Percentiles rank a stretch among this genome's conserved stretches.
Conservation (phyloP, 2,329 filamentous ascomycete genomes). For the Neonectria magnoliae region DNA sequence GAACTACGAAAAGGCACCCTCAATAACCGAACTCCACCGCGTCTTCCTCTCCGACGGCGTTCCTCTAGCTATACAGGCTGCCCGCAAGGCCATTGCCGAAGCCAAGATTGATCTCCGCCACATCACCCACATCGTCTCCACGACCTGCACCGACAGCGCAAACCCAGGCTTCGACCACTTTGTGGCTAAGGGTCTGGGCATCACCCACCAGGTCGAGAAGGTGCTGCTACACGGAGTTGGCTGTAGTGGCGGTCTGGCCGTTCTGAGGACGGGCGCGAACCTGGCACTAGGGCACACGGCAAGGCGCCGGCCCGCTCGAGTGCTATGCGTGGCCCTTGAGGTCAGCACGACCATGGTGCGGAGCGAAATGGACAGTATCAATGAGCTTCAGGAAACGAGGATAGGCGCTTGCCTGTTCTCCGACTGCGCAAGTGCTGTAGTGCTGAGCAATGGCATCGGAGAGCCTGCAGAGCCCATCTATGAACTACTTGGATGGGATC, state of each 20-base stretch:
- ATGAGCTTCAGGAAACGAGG: slow-evolving; percentile 67
- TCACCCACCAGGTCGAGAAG: slow-evolving; percentile 69
- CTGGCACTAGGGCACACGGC: slow-evolving; percentile 71
- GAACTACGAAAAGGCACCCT: slow-evolving; percentile 62
- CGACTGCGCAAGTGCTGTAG: slow-evolving; percentile 73
- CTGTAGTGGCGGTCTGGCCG: slow-evolving; percentile 71
- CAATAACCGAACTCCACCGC: slow-evolving; percentile 64
- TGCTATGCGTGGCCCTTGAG: slow-evolving; percentile 73
- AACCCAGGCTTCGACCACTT: slow-evolving; percentile 76
- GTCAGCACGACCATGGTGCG: slow-evolving; percentile 69
- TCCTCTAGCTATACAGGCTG: slow-evolving; percentile 65
- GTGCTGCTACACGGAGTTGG: slow-evolving; percentile 73
- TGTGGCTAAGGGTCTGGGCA: slow-evolving; percentile 67
- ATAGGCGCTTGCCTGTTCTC: slow-evolving; percentile 76
- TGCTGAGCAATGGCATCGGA: slow-evolving; percentile 72
- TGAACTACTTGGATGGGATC: slow-evolving; percentile 72
- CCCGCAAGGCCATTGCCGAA: slow-evolving; percentile 65
- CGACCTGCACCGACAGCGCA: slow-evolving; percentile 75
- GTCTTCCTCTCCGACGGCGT: slow-evolving; percentile 67
- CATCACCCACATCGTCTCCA: slow-evolving; percentile 74
- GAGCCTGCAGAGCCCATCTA: slow-evolving; percentile 59
- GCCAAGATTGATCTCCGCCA: slow-evolving; percentile 60
- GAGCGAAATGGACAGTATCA: slow-evolving; percentile 72
- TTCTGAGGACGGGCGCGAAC: slow-evolving; percentile 71
- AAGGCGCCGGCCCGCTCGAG: slow-evolving; percentile 66